Conservation (phyloP, 345 rosid genomes). For the Reutealis trisperma region DNA sequence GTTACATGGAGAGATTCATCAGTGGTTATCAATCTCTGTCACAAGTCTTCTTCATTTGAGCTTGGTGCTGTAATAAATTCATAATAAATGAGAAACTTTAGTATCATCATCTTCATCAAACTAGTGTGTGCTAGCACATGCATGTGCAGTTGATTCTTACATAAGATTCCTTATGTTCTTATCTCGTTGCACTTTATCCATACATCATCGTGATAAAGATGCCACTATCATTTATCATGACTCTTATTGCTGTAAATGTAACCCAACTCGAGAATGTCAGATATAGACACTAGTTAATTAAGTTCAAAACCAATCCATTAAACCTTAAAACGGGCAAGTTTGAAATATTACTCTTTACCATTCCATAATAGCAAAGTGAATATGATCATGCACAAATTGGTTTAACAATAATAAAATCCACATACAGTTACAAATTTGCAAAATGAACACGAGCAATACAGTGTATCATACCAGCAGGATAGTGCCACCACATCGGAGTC, state of each 20-base stretch:
- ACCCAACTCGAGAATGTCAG: background rate
- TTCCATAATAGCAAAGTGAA: background rate
- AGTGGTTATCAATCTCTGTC: background rate
- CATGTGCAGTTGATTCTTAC: background rate
- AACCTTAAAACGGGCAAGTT: background rate
- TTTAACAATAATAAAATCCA: too few species aligned
- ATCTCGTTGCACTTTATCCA: background rate
- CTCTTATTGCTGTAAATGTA: background rate
- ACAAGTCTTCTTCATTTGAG: background rate
- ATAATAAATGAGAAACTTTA: background rate
- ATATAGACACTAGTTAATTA: background rate
- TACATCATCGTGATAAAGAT: background rate
- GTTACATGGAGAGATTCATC: background rate
- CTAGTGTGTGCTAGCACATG: background rate
- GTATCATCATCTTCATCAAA: background rate
- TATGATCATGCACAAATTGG: background rate
- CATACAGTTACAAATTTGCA: background rate
- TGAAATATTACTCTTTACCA: too few species aligned
- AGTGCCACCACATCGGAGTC: background rate
- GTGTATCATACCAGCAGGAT: slow-evolving; percentile 11
- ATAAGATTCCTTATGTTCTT: background rate
- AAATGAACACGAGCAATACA: background rate
- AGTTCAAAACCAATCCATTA: background rate
- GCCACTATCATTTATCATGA: background rate
- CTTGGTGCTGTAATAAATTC: background rate